Base-by-base conservation (phyloP, 2,329 filamentous ascomycete genomes). In the Neopestalotiopsis sp. region DNA sequence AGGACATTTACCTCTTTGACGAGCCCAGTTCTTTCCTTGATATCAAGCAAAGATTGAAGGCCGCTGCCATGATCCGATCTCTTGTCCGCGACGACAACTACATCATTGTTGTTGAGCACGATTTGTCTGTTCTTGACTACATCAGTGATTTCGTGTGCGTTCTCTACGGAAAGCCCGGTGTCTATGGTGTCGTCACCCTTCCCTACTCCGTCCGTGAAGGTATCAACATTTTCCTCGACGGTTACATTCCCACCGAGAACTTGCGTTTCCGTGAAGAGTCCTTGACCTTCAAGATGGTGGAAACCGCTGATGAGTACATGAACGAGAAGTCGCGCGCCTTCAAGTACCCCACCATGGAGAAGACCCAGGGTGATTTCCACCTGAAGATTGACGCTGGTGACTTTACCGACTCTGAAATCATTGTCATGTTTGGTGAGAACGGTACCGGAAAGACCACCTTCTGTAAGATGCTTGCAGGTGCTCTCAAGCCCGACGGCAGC, bases 381-480 rank as follows among this genome's bases (percentile, higher is more conserved):
- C 89, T 99, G 65, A 88, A 83, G 69, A 91, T 99, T 73, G 92
- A 98, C 61, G 69, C 88, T 30, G 96, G 97, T 75, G 87, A 91
- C 70, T 99, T 99, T 80, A 98, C 96, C 24, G 95, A 99, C 81
- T 99, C 96, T 1, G 57, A 59, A 5, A 66, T 66, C 28, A 90
- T 99, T 69, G 96, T 99, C 82, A 97, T 99, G 94, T 98, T 99
- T 96, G 96, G 96, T 75, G 95, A 98, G 86, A 99, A 99, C 84
- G 96, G 96, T 84, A 99, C 97, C 45, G 97, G 97, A 81, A 98
- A 99, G 88, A 99, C 96, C 1, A 99, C 96, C 4, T 99, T 99
- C 88, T 98, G 95, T 87, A 94, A 92, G 79, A 92, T 99, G 84
- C 88, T 99, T 74, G 96, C 96, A 69, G 97, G 97, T 79, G 94